A percentile compares a stretch with the other conserved stretches of the same genome.
Conservation (phyloP, 2,329 filamentous ascomycete genomes). For the Colletotrichum destructivum region DNA sequence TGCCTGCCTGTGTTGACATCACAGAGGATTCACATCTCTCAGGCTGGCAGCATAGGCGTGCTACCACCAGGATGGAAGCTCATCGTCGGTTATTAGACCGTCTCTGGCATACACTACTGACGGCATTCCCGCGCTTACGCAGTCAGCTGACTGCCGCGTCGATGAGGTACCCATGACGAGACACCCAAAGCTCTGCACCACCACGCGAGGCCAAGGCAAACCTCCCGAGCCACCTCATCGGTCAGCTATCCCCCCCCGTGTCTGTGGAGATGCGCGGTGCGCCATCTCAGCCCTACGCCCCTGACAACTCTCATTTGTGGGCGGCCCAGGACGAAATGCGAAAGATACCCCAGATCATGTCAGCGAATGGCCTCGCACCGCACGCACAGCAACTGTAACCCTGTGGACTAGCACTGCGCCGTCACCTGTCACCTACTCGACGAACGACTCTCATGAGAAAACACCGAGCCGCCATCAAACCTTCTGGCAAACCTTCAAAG, state of each 20-base stretch:
- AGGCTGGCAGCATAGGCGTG: neutral
- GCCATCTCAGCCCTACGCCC: slow-evolving; percentile 33
- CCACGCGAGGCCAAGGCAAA: neutral
- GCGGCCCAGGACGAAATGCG: neutral
- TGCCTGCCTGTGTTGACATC: too few relatives aligned
- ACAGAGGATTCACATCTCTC: neutral
- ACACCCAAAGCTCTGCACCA: neutral
- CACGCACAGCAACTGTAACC: neutral
- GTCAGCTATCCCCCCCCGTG: neutral
- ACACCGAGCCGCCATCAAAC: too few relatives aligned
- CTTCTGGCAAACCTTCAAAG: too few relatives aligned
- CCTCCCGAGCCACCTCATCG: neutral
- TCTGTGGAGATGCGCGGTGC: slow-evolving; percentile 9
- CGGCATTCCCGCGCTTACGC: neutral
- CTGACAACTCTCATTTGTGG: neutral
- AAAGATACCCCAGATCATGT: too few relatives aligned
- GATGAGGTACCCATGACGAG: neutral
- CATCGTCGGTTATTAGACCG: neutral
- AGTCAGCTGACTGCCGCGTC: slow-evolving; percentile 26
- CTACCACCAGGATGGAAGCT: neutral
- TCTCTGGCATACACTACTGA: too few relatives aligned
- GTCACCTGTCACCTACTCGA: neutral
- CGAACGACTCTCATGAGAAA: too few relatives aligned
- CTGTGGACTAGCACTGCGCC: neutral
- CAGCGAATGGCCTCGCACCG: neutral